Base-by-base conservation (phyloP, 2,329 filamentous ascomycete genomes). In the Myriangium duriaei region DNA sequence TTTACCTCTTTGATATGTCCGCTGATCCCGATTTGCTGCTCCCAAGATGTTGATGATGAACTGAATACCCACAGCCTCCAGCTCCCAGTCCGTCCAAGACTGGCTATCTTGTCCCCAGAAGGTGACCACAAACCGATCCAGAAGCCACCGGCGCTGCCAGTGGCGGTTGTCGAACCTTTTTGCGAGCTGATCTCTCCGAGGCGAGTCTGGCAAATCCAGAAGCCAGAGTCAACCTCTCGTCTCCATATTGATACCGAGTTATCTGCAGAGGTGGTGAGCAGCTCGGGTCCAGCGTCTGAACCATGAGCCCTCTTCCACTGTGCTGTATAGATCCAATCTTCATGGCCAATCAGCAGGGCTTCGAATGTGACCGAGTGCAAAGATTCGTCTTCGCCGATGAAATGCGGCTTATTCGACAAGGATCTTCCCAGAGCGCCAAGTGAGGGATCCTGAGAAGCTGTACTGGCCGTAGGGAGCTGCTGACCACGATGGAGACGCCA, bases 311-410 rank as follows among this genome's bases (percentile, higher is more conserved):
- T 66, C 42, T 72, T 71, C 87, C 87, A 95, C 39, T 69, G 68
- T 2, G 83, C 79, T 40, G 82, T 92, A 59, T 94, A 96, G 41
- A 98, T 88, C 91, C 91, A 98, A 53, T 98, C 91, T 55, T 98
- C 91, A 53, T 98, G 91, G 6, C 91, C 91, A 2, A 98, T 72
- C 4, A 98, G 71, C 2, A 98, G 67, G 1, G 91, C 91, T 58
- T 98, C 91, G 48, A 98, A 96, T 0, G 86, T 93, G 40, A 94
- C 69, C 5, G 81, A 82, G 58, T 82, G 88, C 47, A 79, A 78
- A 3, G 64, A 66, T 1, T 61, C 67, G 0, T 62, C 65, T 2
- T 73, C 68, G 30, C 72, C 71, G 42, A 98, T 75, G 39, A 74
- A 72, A 55, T 96, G 81, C 0, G 82, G 80, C 60, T 95, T 96